A percentile compares a stretch with the other conserved stretches of the same genome.
Evolutionary conservation across 1,284 basidiomycete species (phyloP).

Genomic region (Neotropicomus parvogracilis): DNA sequence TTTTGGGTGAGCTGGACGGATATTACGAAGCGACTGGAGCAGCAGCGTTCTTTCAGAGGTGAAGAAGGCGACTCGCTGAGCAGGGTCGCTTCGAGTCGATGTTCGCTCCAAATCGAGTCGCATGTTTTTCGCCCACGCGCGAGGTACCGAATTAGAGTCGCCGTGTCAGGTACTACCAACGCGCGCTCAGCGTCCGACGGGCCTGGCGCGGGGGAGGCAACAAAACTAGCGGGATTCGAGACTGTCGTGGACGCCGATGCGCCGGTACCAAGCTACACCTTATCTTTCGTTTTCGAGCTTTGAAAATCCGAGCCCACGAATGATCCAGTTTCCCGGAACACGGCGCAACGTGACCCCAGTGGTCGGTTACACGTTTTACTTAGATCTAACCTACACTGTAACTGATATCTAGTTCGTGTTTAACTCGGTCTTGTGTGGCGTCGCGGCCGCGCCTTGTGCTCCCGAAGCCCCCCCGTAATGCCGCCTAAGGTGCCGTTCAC

Average conservation of each 20-base stretch:
- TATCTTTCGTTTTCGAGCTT: background rate
- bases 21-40: too few relatives aligned
- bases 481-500: too few relatives aligned
- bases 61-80: slow-evolving; percentile 3
- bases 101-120: slow-evolving; percentile 26
- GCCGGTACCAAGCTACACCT: background rate
- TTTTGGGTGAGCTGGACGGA: slow-evolving; percentile 9
- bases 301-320: too few relatives aligned
- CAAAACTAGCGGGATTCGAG: background rate
- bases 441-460: too few relatives aligned
- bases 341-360: slow-evolving; percentile 23
- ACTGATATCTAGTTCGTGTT: too few relatives aligned
- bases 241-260: background rate
- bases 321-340: slow-evolving; percentile 28
- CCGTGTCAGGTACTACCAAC: slow-evolving; percentile 19
- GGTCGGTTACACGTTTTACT: background rate
- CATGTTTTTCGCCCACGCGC: slow-evolving; percentile 9
- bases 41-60: background rate
- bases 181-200: background rate
- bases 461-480: too few relatives aligned
- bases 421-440: background rate
- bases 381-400: too few relatives aligned
- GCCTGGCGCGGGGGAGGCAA: too few relatives aligned
- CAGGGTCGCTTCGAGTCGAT: too few relatives aligned
- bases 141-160: slow-evolving; percentile 14